Conservation (phyloP, 768 basidiomycete genomes). For the Tylopilus cervinicoccineus region DNA sequence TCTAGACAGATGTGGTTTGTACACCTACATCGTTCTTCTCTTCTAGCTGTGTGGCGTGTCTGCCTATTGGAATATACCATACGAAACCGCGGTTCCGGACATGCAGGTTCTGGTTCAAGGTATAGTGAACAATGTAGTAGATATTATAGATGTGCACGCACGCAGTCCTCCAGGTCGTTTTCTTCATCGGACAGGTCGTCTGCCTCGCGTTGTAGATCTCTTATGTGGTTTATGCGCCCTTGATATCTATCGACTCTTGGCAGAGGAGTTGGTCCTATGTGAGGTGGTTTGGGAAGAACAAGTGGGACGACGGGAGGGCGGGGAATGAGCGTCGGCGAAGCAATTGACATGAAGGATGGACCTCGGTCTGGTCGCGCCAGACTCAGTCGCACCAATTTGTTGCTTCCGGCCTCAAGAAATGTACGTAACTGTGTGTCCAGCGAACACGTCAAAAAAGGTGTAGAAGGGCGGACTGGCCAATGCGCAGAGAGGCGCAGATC, state of each 20-base stretch:
- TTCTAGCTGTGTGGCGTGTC: slow-evolving; percentile 68
- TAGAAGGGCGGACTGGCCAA: no score
- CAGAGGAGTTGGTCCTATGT: slow-evolving; percentile 61
- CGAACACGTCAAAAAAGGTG: no score
- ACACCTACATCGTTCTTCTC: slow-evolving; percentile 76
- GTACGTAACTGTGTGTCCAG: no score
- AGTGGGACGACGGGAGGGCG: slow-evolving; percentile 58
- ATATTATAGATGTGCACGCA: slow-evolving; percentile 30
- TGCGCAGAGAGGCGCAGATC: no score
- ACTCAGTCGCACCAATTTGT: no score
- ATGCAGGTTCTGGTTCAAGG: slow-evolving; percentile 43
- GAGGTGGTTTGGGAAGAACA: slow-evolving; percentile 62
- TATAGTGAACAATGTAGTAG: background rate
- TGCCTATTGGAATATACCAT: slow-evolving; percentile 72
- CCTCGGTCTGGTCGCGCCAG: no score
- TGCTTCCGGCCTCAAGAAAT: no score
- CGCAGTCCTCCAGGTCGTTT: slow-evolving; percentile 73
- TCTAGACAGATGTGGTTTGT: background rate
- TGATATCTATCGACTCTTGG: slow-evolving; percentile 46
- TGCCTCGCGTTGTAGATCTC: slow-evolving; percentile 73
- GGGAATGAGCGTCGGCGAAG: slow-evolving; percentile 72
- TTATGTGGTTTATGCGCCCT: slow-evolving; percentile 54
- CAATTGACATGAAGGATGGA: slow-evolving; percentile 51
- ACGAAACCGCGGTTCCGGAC: slow-evolving; percentile 64
- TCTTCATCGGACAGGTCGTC: slow-evolving; percentile 85